A percentile compares a stretch with the other conserved stretches of the same genome.
These are phyloP conservation scores for Kwoniella shivajii DNA, from an alignment of 1,284 basidiomycete genomes.

Conservation along the genomic window DNA sequence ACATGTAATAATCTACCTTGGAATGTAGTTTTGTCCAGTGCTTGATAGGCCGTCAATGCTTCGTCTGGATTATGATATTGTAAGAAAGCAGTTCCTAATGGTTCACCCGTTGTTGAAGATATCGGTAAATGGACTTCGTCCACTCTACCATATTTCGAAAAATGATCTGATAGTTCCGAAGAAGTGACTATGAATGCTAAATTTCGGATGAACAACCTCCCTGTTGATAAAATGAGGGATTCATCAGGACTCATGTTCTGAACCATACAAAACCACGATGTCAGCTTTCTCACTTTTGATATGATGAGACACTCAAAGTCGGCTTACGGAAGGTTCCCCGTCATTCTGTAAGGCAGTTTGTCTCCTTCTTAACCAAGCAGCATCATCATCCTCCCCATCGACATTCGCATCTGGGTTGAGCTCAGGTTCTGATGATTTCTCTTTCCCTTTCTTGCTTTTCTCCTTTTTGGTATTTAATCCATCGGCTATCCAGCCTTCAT, in stretches of 20 bases:
- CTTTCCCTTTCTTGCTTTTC: slow-evolving; percentile 71
- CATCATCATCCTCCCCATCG: slow-evolving; percentile 63
- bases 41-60: slow-evolving; percentile 75
- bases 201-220: slow-evolving; percentile 88
- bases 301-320: slow-evolving; percentile 10
- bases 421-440: slow-evolving; percentile 28
- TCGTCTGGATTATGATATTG: slow-evolving; percentile 67
- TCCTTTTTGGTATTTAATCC: slow-evolving; percentile 46
- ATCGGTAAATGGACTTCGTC: slow-evolving; percentile 83
- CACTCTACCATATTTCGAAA: slow-evolving; percentile 71
- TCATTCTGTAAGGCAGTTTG: slow-evolving; percentile 46
- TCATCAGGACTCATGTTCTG: slow-evolving; percentile 54
- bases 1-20: slow-evolving; percentile 92
- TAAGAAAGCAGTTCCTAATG: slow-evolving; percentile 72
- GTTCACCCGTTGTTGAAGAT: slow-evolving; percentile 70
- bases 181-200: slow-evolving; percentile 81
- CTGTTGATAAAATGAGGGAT: slow-evolving; percentile 70
- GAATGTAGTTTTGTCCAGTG: slow-evolving; percentile 82
- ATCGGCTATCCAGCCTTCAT: slow-evolving; percentile 38
- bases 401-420: slow-evolving; percentile 39
- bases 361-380: slow-evolving; percentile 63
- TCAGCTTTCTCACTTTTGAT: slow-evolving; percentile 16
- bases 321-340: slow-evolving; percentile 23
- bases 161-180: slow-evolving; percentile 69
- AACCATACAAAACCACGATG: neutral